Evolutionary conservation across 768 basidiomycete species (phyloP), one percentile per base, ranked within the genome.

Genomic region (Inosperma sp.): DNA sequence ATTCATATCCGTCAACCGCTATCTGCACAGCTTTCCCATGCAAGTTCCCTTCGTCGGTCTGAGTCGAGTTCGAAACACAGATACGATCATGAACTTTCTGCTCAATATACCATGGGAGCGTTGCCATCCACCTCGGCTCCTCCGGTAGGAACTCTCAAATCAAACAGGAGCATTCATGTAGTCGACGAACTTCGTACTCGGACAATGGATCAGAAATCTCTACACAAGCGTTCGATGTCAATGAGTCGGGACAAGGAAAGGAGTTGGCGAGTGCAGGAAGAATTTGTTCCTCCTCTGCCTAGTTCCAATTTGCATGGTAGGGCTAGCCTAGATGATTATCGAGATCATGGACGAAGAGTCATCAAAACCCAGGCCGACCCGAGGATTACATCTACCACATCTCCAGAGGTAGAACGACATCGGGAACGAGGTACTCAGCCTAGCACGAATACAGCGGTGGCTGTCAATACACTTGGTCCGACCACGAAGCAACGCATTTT

Each of bases 401-500:
- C 68, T 42, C 56, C 72, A 52, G 66, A 70, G 5, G 52, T 42
- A 27, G 66, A 72, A 17, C 65, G 58, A 31, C 49, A 61, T 34
- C 36, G 31, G 29, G 19, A 30, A 55, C 46, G 68, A 59, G 59
- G 67, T 33, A 16, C 57, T n/a, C n/a, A n/a, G n/a, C n/a, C n/a
- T n/a, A n/a, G n/a, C n/a, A n/a, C n/a, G n/a, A n/a, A n/a, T n/a
- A n/a, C 35, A 27, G 35, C 4, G 22, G 31, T 34, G 22, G 31
- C 7, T 34, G 12, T 29, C 4, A 43, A 6, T 33, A 21, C 39
- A 41, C 12, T 14, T 23, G 19, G 39, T 49, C 19, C 40, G 30
- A 33, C 52, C 40, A 25, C 17, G 39, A 33, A 46, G 46, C 25
- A 36, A 21, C 22, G 39, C 43, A 34, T 94, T 7, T 93, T 91